Evolutionary conservation across 2,329 filamentous ascomycete genomes (phyloP).

Genomic region (Allantophomopsis cytisporea): DNA sequence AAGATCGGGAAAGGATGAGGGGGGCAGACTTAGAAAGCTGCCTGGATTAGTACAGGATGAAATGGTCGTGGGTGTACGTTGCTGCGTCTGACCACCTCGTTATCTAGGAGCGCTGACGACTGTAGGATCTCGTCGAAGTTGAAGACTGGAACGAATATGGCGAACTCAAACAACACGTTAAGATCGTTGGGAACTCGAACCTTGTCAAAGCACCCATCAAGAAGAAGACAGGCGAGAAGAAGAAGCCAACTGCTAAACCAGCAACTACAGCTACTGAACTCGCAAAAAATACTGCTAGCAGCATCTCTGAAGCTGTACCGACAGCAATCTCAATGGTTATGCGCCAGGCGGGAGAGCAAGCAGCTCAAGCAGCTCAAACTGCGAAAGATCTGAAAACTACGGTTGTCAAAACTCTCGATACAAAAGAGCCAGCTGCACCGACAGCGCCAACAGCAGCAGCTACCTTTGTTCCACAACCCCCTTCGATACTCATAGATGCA

Average conservation of each 20-base stretch:
- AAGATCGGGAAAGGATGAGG: conserved; percentile 57
- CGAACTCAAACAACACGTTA: conserved; percentile 79
- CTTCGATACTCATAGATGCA: conserved; percentile 1
- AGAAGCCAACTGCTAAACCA: conserved; percentile 4
- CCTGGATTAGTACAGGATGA: conserved; percentile 83
- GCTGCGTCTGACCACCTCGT: not conserved
- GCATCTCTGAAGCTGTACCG: conserved; percentile 7
- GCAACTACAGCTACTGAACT: conserved; percentile 6
- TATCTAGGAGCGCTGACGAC: conserved; percentile 2
- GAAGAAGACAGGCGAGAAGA: conserved; percentile 1
- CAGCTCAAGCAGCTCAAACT: conserved; percentile 51
- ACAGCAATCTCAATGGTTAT: conserved; percentile 27
- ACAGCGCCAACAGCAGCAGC: conserved; percentile 8
- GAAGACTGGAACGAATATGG: conserved; percentile 99
- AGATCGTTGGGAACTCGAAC: conserved; percentile 29
- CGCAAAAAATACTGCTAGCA: conserved; percentile 1
- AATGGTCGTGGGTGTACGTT: conserved; percentile 68
- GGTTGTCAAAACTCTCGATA: not conserved
- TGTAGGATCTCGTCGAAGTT: conserved; percentile 78
- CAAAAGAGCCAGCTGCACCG: conserved; percentile 4
- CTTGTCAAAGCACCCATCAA: conserved; percentile 13
- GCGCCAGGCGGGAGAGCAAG: conserved; percentile 48
- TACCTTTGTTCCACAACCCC: not conserved
- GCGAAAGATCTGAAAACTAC: conserved; percentile 43
- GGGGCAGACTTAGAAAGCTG: conserved; percentile 57